phyloP scores from a whole-genome alignment of 2,329 filamentous ascomycete species.

The Fusarium mangiferae region DNA sequence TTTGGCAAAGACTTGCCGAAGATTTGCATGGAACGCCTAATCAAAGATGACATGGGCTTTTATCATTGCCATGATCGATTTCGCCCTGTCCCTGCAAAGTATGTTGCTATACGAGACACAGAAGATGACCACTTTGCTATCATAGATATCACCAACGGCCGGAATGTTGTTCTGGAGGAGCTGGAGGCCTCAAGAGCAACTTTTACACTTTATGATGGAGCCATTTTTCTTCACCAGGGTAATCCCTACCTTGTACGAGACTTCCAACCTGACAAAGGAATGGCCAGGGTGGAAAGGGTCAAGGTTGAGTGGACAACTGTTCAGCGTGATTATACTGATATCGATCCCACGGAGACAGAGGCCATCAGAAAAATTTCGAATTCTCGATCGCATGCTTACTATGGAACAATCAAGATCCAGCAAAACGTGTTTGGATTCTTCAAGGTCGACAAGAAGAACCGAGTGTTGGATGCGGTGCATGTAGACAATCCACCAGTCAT shows the following conservation, averaged over 20 bases:
- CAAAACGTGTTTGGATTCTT: constrained; percentile 96
- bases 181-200: constrained; percentile 95
- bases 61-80: constrained; percentile 93
- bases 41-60: constrained; percentile 80
- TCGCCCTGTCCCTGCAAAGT: constrained; percentile 82
- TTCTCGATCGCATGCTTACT: constrained; percentile 78
- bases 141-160: constrained; percentile 84
- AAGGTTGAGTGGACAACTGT: constrained; percentile 95
- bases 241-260: constrained; percentile 91
- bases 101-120: constrained; percentile 88
- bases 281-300: constrained; percentile 89
- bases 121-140: constrained; percentile 93
- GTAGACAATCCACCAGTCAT: constrained; percentile 94
- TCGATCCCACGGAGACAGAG: constrained; percentile 93
- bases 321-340: constrained; percentile 92
- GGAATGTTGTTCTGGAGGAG: constrained; percentile 90
- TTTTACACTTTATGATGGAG: constrained; percentile 96
- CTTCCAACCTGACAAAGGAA: constrained; percentile 80
- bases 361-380: constrained; percentile 77
- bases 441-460: constrained; percentile 87
- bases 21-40: constrained; percentile 78
- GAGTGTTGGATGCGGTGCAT: constrained; percentile 89
- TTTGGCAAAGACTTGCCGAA: constrained; percentile 79
- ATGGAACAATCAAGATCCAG: constrained; percentile 85
- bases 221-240: constrained; percentile 97